phyloP scores from a whole-genome alignment of 2,329 filamentous ascomycete species.

The Podosphaera xanthii region DNA sequence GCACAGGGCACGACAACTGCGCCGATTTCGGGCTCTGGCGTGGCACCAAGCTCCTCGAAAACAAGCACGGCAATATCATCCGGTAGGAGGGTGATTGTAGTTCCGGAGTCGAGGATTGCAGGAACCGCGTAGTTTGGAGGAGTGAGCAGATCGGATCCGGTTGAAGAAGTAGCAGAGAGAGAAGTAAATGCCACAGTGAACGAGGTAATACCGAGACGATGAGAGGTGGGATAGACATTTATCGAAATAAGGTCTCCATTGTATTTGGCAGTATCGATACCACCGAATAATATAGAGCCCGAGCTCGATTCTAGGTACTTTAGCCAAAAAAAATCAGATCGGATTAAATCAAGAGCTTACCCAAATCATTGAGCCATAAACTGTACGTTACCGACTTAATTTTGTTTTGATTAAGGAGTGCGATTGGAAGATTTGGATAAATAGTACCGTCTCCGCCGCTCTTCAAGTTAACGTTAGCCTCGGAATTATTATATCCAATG shows the following conservation, averaged over 20 bases:
- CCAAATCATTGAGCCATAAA: slow-evolving; percentile 18
- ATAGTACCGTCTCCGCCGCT: slow-evolving; percentile 18
- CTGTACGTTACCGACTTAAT: slow-evolving; percentile 21
- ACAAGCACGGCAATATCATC: slow-evolving; percentile 26
- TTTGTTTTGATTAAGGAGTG: slow-evolving; percentile 20
- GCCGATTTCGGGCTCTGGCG: slow-evolving; percentile 20
- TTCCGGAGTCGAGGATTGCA: slow-evolving; percentile 42
- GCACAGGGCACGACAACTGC: slow-evolving; percentile 27
- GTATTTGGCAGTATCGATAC: slow-evolving; percentile 24
- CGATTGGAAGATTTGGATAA: slow-evolving; percentile 15
- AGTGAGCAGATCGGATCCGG: slow-evolving; percentile 19
- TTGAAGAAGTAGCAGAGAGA: slow-evolving; percentile 12
- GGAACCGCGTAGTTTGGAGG: slow-evolving; percentile 19
- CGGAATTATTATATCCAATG: slow-evolving; percentile 25
- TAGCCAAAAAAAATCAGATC: slow-evolving; percentile 4
- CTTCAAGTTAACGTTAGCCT: slow-evolving; percentile 23
- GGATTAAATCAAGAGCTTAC: slow-evolving; percentile 6
- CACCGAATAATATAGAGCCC: slow-evolving; percentile 22
- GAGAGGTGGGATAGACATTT: slow-evolving; percentile 11
- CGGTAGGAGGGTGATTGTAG: slow-evolving; percentile 43
- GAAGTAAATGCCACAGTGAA: slow-evolving; percentile 17
- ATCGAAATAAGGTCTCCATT: slow-evolving; percentile 18
- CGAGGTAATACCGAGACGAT: slow-evolving; percentile 6
- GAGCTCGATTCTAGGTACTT: slow-evolving; percentile 10
- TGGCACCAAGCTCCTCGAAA: slow-evolving; percentile 22